Evolutionary conservation across 768 basidiomycete genomes (phyloP).

Genomic region (Kwoniella sp.): DNA sequence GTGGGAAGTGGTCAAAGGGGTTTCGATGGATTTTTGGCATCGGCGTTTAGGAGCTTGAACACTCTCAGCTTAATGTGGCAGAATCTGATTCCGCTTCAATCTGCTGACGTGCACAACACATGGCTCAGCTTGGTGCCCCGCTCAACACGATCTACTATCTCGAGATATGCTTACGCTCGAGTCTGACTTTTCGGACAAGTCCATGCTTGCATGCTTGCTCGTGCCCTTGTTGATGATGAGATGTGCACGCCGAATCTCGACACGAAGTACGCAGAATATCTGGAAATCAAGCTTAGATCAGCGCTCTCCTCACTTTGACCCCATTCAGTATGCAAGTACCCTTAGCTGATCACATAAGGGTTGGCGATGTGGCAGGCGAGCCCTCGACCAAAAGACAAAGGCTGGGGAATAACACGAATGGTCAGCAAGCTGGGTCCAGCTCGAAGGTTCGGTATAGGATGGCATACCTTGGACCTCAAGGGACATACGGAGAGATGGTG

Average conservation of each 20-base stretch:
- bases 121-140: constrained; percentile 8
- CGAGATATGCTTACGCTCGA: no score
- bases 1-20: not conserved
- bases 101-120: not conserved
- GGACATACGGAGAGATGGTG: constrained; percentile 51
- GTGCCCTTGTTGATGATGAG: no score
- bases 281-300: no score
- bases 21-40: constrained; percentile 22
- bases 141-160: no score
- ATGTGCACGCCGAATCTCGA: no score
- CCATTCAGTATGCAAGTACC: no score
- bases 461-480: constrained; percentile 47
- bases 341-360: not conserved
- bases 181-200: not conserved
- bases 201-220: not conserved
- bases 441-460: constrained; percentile 10
- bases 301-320: no score
- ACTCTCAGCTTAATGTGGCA: not conserved
- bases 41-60: constrained; percentile 15
- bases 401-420: not conserved
- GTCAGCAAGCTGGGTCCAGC: not conserved
- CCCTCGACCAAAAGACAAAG: constrained; percentile 9
- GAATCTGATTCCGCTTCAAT: constrained; percentile 8
- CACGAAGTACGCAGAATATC: no score
- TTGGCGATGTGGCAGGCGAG: not conserved